Evolutionary conservation across 805 yeast genomes (phyloP), one percentile per base, ranked within the genome.

Genomic region (Ogataea paraovalis): DNA sequence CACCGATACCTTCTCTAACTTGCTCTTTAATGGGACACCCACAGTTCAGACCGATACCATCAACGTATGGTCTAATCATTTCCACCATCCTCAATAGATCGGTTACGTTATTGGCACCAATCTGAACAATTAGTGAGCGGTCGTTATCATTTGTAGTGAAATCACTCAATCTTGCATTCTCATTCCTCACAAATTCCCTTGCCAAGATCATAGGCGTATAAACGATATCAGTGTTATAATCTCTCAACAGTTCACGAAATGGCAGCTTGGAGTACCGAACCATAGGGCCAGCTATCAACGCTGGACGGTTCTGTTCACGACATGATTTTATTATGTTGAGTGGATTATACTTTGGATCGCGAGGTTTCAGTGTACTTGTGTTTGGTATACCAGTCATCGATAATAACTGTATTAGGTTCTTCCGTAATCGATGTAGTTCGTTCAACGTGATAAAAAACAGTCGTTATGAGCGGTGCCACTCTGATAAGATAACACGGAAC

Each of bases 21-120:
- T 94, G 98, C 54, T 92, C 98, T 52, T 84, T 85, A 44, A 94
- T 90, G 1, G 99, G 99, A 68, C 99, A 94, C 0, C 99, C 99
- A 67, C 98, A 94, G 71, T 94, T 94, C 48, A 94, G 74, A 0
- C 98, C 97, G 38, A 94, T 82, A 0, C 95, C 99, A 67, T 92
- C 97, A 41, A 87, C 91, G 61, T 80, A 88, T 0, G 96, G 96
- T 48, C 79, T 79, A n/a, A 91, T 80, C 90, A 94, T 82, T 45
- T 86, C 89, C 3, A 88, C 89, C 61, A 92, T 89, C 50, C 92
- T 75, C 21, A 87, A 63, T 44, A 94, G 69, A 65, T 94, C 98
- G 10, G 81, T 78, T 3, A 83, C 86, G 62, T 89, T 91, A 59
- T 87, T 87, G 12, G 85, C 84, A 3, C 98, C 99, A 16, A 92